Percentiles rank a stretch among this genome's conserved stretches.
Conservation (phyloP, 257 asterid species). For the Solanum chilense region DNA sequence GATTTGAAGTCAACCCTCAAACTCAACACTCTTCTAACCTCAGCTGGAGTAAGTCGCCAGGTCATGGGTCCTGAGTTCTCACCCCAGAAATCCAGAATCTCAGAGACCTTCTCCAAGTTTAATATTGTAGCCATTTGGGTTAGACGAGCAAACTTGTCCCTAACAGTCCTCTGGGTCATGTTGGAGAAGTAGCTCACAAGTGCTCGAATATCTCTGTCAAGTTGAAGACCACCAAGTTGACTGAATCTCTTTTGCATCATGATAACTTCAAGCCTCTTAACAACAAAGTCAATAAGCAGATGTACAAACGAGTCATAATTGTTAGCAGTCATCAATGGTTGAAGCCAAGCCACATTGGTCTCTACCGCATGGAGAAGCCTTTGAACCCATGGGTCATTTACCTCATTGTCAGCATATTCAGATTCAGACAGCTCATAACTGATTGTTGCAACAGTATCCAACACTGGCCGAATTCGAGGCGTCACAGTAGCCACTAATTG, state of each 20-base stretch:
- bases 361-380: slow-evolving; percentile 92
- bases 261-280: slow-evolving; percentile 87
- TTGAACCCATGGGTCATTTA: slow-evolving; percentile 97
- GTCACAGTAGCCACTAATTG: slow-evolving; percentile 70
- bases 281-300: slow-evolving; percentile 69
- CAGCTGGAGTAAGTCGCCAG: slow-evolving; percentile 94
- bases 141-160: slow-evolving; percentile 87
- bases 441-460: slow-evolving; percentile 80
- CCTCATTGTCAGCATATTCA: slow-evolving; percentile 93
- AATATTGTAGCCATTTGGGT: slow-evolving; percentile 97
- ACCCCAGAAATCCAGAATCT: slow-evolving; percentile 98
- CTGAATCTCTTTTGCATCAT: slow-evolving; percentile 97
- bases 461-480: slow-evolving; percentile 74
- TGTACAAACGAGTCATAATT: slow-evolving; percentile 72
- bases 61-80: slow-evolving; percentile 98
- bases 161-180: slow-evolving; percentile 89
- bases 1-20: slow-evolving; percentile 87
- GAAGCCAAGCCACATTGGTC: slow-evolving; percentile 83
- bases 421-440: slow-evolving; percentile 88
- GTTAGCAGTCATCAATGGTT: slow-evolving; percentile 66
- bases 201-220: slow-evolving; percentile 84
- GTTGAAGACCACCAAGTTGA: slow-evolving; percentile 98
- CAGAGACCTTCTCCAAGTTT: slow-evolving; percentile 88
- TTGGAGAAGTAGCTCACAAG: slow-evolving; percentile 83
- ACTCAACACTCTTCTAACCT: slow-evolving; percentile 84